A percentile compares a stretch with the other conserved stretches of the same genome.
Evolutionary conservation across 1,284 basidiomycete species (phyloP).

Genomic region (Heliocybe sulcata): DNA sequence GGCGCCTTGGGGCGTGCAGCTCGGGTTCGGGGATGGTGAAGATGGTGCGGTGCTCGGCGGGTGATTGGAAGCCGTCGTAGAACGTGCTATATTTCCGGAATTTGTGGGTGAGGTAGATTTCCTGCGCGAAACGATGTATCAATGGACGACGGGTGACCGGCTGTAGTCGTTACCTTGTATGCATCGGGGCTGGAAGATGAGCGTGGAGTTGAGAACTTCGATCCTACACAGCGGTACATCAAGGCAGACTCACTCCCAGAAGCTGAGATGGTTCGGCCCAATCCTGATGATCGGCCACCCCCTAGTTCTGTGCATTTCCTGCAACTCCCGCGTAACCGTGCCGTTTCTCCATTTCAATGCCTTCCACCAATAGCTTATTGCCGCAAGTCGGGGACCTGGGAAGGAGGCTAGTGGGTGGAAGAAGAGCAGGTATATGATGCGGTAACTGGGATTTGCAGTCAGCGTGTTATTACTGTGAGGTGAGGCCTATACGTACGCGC

Average conservation of each 20-base stretch:
- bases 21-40: neutral
- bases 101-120: neutral
- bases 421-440: too few species aligned
- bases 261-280: neutral
- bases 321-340: neutral
- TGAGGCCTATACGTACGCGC: too few species aligned
- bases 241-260: too few species aligned
- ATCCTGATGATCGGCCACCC: neutral
- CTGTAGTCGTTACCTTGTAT: neutral
- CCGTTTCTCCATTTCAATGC: neutral
- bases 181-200: neutral
- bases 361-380: neutral
- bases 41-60: neutral
- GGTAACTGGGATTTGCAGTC: too few species aligned
- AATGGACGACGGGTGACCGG: neutral
- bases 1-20: neutral
- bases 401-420: neutral
- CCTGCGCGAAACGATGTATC: neutral
- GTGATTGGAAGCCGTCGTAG: neutral
- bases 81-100: neutral
- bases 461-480: too few species aligned
- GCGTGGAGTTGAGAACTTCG: too few species aligned
- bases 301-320: neutral
- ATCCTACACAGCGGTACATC: neutral
- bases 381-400: neutral